Evolutionary conservation across 2,329 filamentous ascomycete genomes (phyloP).

Genomic region (Diaporthe velutina): DNA sequence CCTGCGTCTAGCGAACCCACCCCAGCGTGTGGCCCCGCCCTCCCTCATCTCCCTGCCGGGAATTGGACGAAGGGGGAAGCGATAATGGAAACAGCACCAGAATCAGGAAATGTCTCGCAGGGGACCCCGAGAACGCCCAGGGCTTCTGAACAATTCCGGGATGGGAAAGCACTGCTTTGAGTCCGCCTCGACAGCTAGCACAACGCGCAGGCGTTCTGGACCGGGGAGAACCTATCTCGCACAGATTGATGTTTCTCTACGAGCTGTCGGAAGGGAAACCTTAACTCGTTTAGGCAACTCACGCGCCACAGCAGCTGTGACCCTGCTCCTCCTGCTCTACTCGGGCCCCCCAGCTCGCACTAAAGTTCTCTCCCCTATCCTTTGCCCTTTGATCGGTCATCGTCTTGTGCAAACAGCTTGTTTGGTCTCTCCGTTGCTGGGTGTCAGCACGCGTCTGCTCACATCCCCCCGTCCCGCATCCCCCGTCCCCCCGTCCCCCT

Average conservation of each 20-base stretch:
- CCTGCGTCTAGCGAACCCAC: slow-evolving; percentile 35
- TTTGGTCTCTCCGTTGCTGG: slow-evolving; percentile 21
- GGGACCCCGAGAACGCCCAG: background rate
- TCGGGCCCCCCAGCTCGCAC: slow-evolving; percentile 9
- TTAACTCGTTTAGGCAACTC: slow-evolving; percentile 30
- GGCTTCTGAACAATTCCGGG: slow-evolving; percentile 10
- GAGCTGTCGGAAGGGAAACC: slow-evolving; percentile 21
- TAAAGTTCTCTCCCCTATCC: slow-evolving; percentile 26
- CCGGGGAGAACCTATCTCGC: slow-evolving; percentile 14
- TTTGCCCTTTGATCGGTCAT: background rate
- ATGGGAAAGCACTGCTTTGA: slow-evolving; percentile 10
- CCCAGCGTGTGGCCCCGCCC: slow-evolving; percentile 31
- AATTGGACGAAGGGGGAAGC: slow-evolving; percentile 32
- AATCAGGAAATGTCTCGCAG: slow-evolving; percentile 33
- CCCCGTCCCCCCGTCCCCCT: background rate
- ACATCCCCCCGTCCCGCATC: background rate
- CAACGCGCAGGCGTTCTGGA: slow-evolving; percentile 16
- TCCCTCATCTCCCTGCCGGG: slow-evolving; percentile 39
- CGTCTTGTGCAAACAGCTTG: slow-evolving; percentile 9
- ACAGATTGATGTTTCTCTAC: slow-evolving; percentile 25
- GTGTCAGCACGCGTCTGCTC: slow-evolving; percentile 28
- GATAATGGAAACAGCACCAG: slow-evolving; percentile 30
- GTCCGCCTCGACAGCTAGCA: slow-evolving; percentile 18
- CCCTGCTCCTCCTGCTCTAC: slow-evolving; percentile 27
- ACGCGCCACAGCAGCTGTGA: slow-evolving; percentile 29